A percentile compares a stretch with the other conserved stretches of the same genome.
These are phyloP conservation scores for Amaranthus cruentus DNA, from an alignment of 148 eudicot genomes.

Conservation along the genomic window DNA sequence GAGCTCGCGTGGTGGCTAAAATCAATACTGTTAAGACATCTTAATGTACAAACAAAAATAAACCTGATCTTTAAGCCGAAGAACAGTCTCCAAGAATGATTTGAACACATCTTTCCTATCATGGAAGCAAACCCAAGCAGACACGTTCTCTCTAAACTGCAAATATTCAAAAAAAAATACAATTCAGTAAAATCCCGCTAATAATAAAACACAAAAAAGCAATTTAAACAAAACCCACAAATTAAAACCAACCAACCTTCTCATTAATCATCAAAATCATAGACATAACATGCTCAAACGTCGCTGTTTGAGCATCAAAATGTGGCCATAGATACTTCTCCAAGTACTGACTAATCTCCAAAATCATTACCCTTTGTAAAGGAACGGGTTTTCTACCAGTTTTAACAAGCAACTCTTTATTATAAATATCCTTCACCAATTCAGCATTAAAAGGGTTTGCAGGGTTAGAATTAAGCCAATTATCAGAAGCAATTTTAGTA, in stretches of 20 bases:
- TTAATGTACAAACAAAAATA: background rate
- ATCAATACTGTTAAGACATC: background rate
- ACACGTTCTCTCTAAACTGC: slow-evolving; percentile 95
- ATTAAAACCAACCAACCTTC: slow-evolving; percentile 44
- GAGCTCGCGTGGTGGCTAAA: background rate
- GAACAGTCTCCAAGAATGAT: slow-evolving; percentile 75
- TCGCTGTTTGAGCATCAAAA: slow-evolving; percentile 54
- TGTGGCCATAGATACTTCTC: slow-evolving; percentile 93
- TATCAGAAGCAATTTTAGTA: slow-evolving; percentile 63
- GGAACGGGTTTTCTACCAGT: slow-evolving; percentile 67
- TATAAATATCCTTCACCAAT: slow-evolving; percentile 74
- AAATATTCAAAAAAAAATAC: background rate
- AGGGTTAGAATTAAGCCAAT: slow-evolving; percentile 42
- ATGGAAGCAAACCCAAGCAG: slow-evolving; percentile 94
- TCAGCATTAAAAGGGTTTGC: slow-evolving; percentile 49
- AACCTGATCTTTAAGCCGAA: slow-evolving; percentile 79
- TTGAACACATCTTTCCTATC: slow-evolving; percentile 69
- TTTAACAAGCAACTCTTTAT: slow-evolving; percentile 61
- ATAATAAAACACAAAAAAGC: background rate
- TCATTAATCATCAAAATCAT: slow-evolving; percentile 95
- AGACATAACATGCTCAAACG: slow-evolving; percentile 89
- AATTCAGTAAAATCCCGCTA: background rate
- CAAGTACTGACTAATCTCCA: slow-evolving; percentile 95
- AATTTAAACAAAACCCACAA: background rate
- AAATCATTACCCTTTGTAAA: slow-evolving; percentile 85